Evolutionary conservation across 441 rosid genomes (phyloP), one percentile per base, ranked within the genome.

Genomic region (Arabidopsis hybrid): DNA sequence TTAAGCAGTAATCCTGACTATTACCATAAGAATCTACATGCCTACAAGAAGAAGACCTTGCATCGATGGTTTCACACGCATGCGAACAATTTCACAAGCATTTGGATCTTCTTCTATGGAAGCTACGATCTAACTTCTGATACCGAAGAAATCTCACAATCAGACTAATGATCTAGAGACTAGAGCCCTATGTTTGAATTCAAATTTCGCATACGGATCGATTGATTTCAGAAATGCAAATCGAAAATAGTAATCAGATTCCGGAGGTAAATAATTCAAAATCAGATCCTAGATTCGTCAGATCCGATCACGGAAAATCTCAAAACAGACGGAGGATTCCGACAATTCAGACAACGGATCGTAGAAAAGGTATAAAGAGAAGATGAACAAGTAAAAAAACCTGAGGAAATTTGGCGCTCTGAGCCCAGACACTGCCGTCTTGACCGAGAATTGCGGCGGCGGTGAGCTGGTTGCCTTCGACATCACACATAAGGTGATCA

Each of bases 401-500:
- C 89, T 79, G 74, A 79, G 98, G 97, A 82, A 91, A 93, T 43
- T 32, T 43, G 13, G 87, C 0, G 85, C 94, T 93, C 85, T 93
- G 89, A 10, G 95, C 95, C 97, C 98, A 93, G 58, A 92, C 89
- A 79, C 78, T 82, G 81, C 93, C 97, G 77, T 93, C 98, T 21
- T 79, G 91, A 65, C 98, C 97, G 83, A 89, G 58, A 74, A 91
- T 89, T 32, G 98, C 91, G 47, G 98, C 96, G 14, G 94, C 51
- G 10, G 83, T 53, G 78, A 91, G 92, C 35, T 38, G 74, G 50
- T 83, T 59, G 69, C 95, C 97, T 18, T 88, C 98, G 62, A 87
- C 78, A 0, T 89, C 95, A 83, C 96, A 88, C 93, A 91, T 82
- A 49, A 93, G 80, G 78, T 91, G 98, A 0, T 93, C 95, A 67